phyloP scores from a whole-genome alignment of 345 rosid genomes.

The Populus euphratica region DNA sequence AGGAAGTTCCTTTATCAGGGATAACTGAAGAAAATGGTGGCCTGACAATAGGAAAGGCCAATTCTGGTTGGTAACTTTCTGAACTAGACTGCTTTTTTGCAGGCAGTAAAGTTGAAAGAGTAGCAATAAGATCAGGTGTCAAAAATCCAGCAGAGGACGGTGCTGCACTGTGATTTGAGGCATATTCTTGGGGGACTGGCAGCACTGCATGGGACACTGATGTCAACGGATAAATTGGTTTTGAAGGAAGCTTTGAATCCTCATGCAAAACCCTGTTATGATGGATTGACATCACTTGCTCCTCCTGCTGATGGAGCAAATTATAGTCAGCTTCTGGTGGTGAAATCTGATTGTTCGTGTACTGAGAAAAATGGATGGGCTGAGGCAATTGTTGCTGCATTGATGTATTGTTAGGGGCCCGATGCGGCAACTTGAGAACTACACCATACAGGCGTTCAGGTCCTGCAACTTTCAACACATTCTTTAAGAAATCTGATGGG shows the following conservation, averaged over 20 bases:
- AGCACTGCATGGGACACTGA: constrained; percentile 33
- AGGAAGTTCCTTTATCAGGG: constrained; percentile 33
- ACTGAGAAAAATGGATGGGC: constrained; percentile 35
- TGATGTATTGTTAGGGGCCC: constrained; percentile 36
- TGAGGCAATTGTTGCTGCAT: constrained; percentile 35
- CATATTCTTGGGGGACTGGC: constrained; percentile 36
- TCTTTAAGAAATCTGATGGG: constrained; percentile 83
- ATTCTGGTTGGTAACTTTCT: constrained; percentile 43
- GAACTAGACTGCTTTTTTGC: constrained; percentile 40
- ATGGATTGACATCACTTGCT: constrained; percentile 33
- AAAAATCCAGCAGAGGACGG: constrained; percentile 60
- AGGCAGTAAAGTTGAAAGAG: constrained; percentile 68
- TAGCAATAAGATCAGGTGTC: constrained; percentile 82
- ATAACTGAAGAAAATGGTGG: constrained; percentile 39
- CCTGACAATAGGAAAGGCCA: constrained; percentile 38
- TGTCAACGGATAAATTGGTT: constrained; percentile 32
- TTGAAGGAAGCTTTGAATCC: constrained; percentile 40
- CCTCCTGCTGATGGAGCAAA: constrained; percentile 37
- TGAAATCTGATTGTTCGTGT: constrained; percentile 34
- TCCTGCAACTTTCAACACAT: constrained; percentile 72
- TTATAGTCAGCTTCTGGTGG: constrained; percentile 39
- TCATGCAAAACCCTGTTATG: constrained; percentile 46
- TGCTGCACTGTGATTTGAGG: constrained; percentile 27
- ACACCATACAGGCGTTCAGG: constrained; percentile 94
- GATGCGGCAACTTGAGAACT: constrained; percentile 77